Base-by-base conservation (phyloP, 2,329 filamentous ascomycete genomes). In the Pseudovirgaria hyperparasitica region DNA sequence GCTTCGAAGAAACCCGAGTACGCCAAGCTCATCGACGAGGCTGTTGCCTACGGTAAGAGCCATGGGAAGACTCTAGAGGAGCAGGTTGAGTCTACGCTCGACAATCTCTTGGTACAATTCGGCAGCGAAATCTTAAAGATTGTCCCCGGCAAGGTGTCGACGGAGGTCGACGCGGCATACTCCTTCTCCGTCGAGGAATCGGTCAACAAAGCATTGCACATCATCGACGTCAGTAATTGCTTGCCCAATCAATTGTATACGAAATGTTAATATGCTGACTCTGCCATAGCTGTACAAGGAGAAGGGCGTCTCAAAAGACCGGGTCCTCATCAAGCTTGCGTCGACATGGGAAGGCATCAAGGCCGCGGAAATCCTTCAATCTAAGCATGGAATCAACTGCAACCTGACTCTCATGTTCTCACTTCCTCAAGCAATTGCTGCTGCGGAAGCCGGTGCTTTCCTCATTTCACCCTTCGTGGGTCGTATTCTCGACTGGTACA, bases 361-460 rank as follows among this genome's bases (percentile, higher is more conserved):
- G 74, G 90, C 90, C 41, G 87, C 90, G 41, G 78, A 92, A 70
- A 86, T 92, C 57, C 80, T 98, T 38, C 87, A 96, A 72, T 80
- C 75, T 50, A 76, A 98, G 68, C 78, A 96, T 68, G 80, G 77
- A 52, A 76, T 98, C 67, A 98, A 98, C 79, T 80, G 72, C 77
- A 98, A 98, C 76, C 67, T 98, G 57, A 98, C 90, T 38, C 82
- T 98, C 57, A 86, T 98, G 80, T 98, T 98, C 78, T 94, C 87
- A 26, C 67, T 79, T 39, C 71, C 80, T 42, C 90, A 98, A 71
- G 90, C 90, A 52, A 92, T 96, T 50, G 86, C 82, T 43, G 87
- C 82, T 51, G 90, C 90, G 36, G 90, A 98, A 72, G 90, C 90
- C 43, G 75, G 73, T 51, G 85, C 87, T 48, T 96, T 81, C 78